A percentile compares a stretch with the other conserved stretches of the same genome.
Conservation (phyloP, 805 yeast genomes). For the Spencermartinsiella europaea region DNA sequence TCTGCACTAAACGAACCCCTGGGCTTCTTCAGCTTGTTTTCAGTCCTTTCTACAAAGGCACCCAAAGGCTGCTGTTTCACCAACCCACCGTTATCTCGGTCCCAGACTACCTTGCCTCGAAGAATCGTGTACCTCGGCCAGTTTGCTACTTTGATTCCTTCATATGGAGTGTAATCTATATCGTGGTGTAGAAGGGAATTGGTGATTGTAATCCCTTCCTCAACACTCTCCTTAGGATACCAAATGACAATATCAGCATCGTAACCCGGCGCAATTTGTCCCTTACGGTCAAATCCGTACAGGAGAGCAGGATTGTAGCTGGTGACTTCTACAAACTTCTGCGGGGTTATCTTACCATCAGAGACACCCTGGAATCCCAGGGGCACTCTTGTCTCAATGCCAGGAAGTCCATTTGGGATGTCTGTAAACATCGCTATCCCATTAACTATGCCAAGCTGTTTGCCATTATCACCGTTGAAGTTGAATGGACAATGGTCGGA, state of each 20-base stretch:
- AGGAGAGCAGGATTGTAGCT: conserved; percentile 44
- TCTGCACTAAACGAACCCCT: conserved; percentile 6
- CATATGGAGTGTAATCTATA: conserved; percentile 17
- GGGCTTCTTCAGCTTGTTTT: conserved; percentile 8
- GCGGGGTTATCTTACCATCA: conserved; percentile 37
- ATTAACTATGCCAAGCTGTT: conserved; percentile 38
- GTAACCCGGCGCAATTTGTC: conserved; percentile 41
- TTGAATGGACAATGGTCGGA: conserved; percentile 45
- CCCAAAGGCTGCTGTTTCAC: conserved; percentile 3
- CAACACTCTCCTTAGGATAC: conserved; percentile 38
- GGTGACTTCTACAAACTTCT: conserved; percentile 42
- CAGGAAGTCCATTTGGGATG: conserved; percentile 47
- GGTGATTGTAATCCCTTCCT: conserved; percentile 1
- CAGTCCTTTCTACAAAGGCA: conserved; percentile 9
- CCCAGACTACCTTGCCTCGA: conserved; percentile 36
- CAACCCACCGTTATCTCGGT: conserved; percentile 24
- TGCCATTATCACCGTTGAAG: conserved; percentile 40
- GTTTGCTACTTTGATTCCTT: conserved; percentile 26
- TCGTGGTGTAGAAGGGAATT: conserved; percentile 16
- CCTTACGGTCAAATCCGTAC: conserved; percentile 41
- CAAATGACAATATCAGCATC: conserved; percentile 48
- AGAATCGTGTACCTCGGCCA: conserved; percentile 27
- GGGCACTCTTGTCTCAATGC: conserved; percentile 45
- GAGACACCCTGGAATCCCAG: conserved; percentile 41
- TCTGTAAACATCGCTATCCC: conserved; percentile 39